Conservation (phyloP, 139 green algal genomes). For the Diplosphaera chodatii region DNA sequence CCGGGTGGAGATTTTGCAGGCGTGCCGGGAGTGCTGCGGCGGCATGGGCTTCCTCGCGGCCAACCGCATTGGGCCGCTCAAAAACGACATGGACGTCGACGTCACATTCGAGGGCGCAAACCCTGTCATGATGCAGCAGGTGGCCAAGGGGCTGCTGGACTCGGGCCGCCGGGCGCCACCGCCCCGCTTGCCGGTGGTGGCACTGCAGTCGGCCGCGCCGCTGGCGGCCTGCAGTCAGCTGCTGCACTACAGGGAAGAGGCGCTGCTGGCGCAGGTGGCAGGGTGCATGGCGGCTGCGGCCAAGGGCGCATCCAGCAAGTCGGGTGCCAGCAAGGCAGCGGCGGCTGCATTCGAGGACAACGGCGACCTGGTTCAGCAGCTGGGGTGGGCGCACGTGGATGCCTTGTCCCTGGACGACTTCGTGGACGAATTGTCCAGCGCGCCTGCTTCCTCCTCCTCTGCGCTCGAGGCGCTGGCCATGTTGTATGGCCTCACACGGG, state of each 20-base stretch:
- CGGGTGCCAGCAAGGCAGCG: conserved; percentile 18
- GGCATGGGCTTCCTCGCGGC: conserved; percentile 60
- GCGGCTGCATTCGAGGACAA: conserved; percentile 49
- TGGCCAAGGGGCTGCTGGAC: conserved; percentile 34
- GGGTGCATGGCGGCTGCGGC: conserved; percentile 33
- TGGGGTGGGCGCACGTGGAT: conserved; percentile 77
- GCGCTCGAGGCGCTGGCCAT: conserved; percentile 29
- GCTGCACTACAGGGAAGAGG: conserved; percentile 34
- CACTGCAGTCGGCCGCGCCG: background rate
- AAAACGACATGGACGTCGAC: conserved; percentile 85
- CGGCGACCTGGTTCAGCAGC: conserved; percentile 55
- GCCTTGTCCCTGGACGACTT: conserved; percentile 46
- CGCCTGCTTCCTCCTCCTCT: conserved; percentile 5
- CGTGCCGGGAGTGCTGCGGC: conserved; percentile 76
- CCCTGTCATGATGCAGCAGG: conserved; percentile 88
- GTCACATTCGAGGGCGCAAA: conserved; percentile 91
- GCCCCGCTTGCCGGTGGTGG: background rate
- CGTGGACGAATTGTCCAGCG: conserved; percentile 16
- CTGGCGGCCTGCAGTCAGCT: conserved; percentile 20
- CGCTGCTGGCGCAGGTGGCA: conserved; percentile 32
- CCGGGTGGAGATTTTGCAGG: conserved; percentile 62
- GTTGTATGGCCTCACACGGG: conserved; percentile 53
- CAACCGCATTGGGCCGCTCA: conserved; percentile 81
- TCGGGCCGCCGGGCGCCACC: background rate
- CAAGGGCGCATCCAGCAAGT: conserved; percentile 16